A percentile compares a stretch with the other conserved stretches of the same genome.
phyloP scores from a whole-genome alignment of 148 eudicot genomes.

The Polygonum aviculare region DNA sequence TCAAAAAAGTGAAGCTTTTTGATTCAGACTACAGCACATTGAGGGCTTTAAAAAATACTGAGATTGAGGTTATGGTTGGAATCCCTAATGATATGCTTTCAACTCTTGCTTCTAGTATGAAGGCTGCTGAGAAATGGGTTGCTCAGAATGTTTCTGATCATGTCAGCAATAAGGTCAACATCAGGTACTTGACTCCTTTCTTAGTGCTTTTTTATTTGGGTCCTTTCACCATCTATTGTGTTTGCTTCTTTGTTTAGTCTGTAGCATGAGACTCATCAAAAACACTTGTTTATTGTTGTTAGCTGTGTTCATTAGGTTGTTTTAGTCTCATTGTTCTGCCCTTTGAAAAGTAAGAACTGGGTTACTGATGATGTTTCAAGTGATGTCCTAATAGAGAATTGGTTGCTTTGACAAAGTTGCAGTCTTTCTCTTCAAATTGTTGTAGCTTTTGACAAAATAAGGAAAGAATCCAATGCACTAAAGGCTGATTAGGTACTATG shows the following conservation, averaged over 20 bases:
- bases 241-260: not conserved
- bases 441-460: no score
- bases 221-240: not conserved
- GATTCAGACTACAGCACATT: constrained; percentile 74
- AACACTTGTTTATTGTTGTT: not conserved
- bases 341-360: not conserved
- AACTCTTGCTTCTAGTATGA: constrained; percentile 52
- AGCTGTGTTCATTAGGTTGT: not conserved
- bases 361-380: no score
- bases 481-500: not conserved
- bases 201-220: not conserved
- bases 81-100: constrained; percentile 87
- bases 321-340: not conserved
- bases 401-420: not conserved
- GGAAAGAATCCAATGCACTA: not conserved
- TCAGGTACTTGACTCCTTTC: constrained; percentile 41
- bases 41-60: constrained; percentile 57
- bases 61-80: constrained; percentile 94
- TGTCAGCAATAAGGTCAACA: constrained; percentile 49
- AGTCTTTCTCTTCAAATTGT: not conserved
- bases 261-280: not conserved
- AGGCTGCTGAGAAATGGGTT: constrained; percentile 93
- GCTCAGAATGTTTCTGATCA: constrained; percentile 69
- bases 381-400: not conserved
- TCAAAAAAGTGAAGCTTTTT: constrained; percentile 82